Base-by-base conservation (phyloP, 768 basidiomycete species). In the Hydnum rufescens region DNA sequence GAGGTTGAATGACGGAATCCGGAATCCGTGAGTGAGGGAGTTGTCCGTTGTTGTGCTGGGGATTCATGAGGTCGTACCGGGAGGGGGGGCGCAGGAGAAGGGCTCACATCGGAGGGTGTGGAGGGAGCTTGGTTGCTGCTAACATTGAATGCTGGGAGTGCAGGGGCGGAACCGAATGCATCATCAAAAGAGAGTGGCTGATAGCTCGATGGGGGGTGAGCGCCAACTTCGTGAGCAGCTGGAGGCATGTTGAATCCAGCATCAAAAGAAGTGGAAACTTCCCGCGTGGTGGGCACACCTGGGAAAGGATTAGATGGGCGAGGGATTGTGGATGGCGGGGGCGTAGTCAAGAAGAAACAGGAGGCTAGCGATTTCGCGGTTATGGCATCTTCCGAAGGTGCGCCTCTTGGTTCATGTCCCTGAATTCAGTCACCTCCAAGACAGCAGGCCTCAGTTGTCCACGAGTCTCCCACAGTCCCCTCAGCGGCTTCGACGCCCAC, bases 171-270 rank as follows among this genome's bases (percentile, higher is more conserved):
- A 34, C 69, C 68, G 55, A 76, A 73, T 2, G 68, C 66, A 52
- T 66, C 65, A 50, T 73, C 74, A 59, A 75, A 73, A 3, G 71
- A 68, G 53, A 69, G 36, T 39, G 36, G 13, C 36, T 39, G 36
- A 22, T 39, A 39, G 22, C 22, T 39, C 13, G 36, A 39, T n/a
- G n/a, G n/a, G n/a, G n/a, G n/a, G n/a, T n/a, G n/a, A 39, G 36
- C 22, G 36, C 13, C 13, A 22, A 22, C 1, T 13, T 13, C 13
- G 13, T 39, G 36, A 13, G 36, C 22, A 39, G 1, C 36, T 5
- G 55, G 49, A 13, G 58, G 53, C 3, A 50, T 58, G 5, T 57
- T 30, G 4, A 54, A 53, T 8, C 52, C 22, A 25, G 58, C n/a
- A n/a, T 57, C 47, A 32, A 3, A 46, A 16, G 4, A 43, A 39